Conservation (phyloP, 768 basidiomycete species). For the Boletellus emodensis region DNA sequence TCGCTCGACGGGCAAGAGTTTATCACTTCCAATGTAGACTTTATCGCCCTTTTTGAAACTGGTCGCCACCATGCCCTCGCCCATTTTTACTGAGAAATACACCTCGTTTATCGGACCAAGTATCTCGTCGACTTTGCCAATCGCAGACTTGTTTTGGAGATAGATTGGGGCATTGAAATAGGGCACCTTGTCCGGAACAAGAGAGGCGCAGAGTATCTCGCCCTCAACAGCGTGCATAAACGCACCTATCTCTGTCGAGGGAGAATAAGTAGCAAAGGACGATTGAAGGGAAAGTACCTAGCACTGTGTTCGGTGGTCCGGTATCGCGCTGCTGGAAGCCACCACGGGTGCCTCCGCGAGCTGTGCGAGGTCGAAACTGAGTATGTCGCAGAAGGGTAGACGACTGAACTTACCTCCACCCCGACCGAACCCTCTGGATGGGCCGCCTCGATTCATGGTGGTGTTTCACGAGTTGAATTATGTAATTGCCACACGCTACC, state of each 20-base stretch:
- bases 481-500: slow-evolving; percentile 9
- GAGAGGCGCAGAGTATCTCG: slow-evolving; percentile 93
- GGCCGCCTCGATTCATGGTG: slow-evolving; percentile 50
- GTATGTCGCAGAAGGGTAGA: neutral
- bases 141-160: slow-evolving; percentile 90
- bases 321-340: slow-evolving; percentile 67
- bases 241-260: slow-evolving; percentile 75
- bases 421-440: slow-evolving; percentile 48
- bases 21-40: slow-evolving; percentile 96
- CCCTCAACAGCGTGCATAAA: slow-evolving; percentile 96
- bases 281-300: slow-evolving; percentile 42
- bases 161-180: slow-evolving; percentile 99
- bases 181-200: slow-evolving; percentile 86
- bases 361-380: slow-evolving; percentile 25
- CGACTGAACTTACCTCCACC: slow-evolving; percentile 41
- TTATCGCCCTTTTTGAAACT: slow-evolving; percentile 98
- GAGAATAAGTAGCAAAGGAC: slow-evolving; percentile 3
- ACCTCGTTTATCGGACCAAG: slow-evolving; percentile 99
- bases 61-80: slow-evolving; percentile 89
- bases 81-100: slow-evolving; percentile 97
- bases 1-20: slow-evolving; percentile 91
- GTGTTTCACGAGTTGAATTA: slow-evolving; percentile 13
- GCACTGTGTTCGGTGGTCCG: slow-evolving; percentile 76
- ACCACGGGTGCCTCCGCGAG: slow-evolving; percentile 63
- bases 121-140: slow-evolving; percentile 98